Percentiles rank a stretch among this genome's conserved stretches.
Evolutionary conservation across 2,329 filamentous ascomycete genomes (phyloP).

Genomic region (Monilinia aucupariae): DNA sequence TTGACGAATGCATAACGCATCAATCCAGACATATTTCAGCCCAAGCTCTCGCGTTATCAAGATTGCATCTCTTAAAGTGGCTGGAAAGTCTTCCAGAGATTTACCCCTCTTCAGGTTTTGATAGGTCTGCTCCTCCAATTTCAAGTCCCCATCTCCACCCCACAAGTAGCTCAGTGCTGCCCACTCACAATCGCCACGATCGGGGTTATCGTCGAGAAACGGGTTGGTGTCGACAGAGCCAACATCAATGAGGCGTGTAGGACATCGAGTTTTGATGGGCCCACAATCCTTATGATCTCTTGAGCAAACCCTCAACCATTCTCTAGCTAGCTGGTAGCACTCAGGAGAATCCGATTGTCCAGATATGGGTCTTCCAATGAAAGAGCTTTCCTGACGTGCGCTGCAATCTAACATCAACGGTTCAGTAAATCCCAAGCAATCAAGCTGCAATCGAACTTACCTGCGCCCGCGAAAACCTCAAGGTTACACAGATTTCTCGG

Average conservation of each 20-base stretch:
- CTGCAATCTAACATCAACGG: not conserved
- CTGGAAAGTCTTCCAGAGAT: constrained; percentile 2
- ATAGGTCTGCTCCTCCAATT: constrained; percentile 5
- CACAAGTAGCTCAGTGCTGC: constrained; percentile 14
- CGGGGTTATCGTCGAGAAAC: not conserved
- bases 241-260: constrained; percentile 14
- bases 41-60: constrained; percentile 3
- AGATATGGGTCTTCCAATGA: constrained; percentile 14
- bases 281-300: constrained; percentile 11
- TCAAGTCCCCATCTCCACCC: constrained; percentile 7
- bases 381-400: not conserved
- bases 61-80: constrained; percentile 9
- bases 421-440: not conserved
- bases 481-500: constrained; percentile 11
- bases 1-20: constrained; percentile 14
- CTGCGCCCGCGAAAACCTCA: constrained; percentile 2
- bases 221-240: not conserved
- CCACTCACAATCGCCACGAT: constrained; percentile 6
- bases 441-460: not conserved
- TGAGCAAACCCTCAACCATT: constrained; percentile 13
- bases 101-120: constrained; percentile 2
- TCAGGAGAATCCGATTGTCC: not conserved
- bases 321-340: constrained; percentile 10
- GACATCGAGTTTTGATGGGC: constrained; percentile 4
- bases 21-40: constrained; percentile 14